These are phyloP conservation scores for Aspergillus pseudoviridinutans DNA, from an alignment of 2,329 filamentous ascomycete species.

Conservation along the genomic window DNA sequence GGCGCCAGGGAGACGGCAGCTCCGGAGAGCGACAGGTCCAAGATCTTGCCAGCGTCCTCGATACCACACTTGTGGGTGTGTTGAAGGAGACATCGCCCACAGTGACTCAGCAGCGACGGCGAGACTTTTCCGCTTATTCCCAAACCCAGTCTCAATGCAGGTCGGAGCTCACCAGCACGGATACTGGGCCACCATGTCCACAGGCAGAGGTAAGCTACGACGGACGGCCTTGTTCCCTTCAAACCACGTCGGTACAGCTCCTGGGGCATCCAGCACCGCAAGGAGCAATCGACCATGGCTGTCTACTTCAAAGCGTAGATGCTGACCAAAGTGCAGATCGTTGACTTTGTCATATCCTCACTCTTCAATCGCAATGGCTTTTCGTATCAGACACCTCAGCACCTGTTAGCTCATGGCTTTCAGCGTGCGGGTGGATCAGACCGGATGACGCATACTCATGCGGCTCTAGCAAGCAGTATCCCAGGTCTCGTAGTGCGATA, in stretches of 20 bases:
- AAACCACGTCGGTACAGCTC: neutral
- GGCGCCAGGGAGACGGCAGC: conserved; percentile 10
- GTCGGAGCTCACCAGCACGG: conserved; percentile 31
- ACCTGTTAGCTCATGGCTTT: conserved; percentile 82
- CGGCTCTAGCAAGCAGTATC: conserved; percentile 47
- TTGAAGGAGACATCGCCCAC: conserved; percentile 29
- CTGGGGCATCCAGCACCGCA: no score
- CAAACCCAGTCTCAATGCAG: conserved; percentile 54
- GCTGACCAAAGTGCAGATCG: conserved; percentile 50
- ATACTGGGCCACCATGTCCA: conserved; percentile 44
- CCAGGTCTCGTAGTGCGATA: conserved; percentile 62
- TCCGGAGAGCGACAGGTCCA: conserved; percentile 1
- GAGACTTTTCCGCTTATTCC: conserved; percentile 59
- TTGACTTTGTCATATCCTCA: conserved; percentile 73
- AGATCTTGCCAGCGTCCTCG: conserved; percentile 57
- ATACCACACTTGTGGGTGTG: conserved; percentile 64
- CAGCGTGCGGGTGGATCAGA: conserved; percentile 45
- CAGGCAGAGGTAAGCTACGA: conserved; percentile 59
- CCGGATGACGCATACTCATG: conserved; percentile 21
- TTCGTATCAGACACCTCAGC: conserved; percentile 55
- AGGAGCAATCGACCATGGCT: neutral
- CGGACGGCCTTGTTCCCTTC: neutral
- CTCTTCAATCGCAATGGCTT: conserved; percentile 61
- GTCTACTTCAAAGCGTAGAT: neutral
- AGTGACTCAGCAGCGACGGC: conserved; percentile 41